These are phyloP conservation scores for Nematocida sp. DNA, from an alignment of 371 early-diverging fungal genomes.

Conservation along the genomic window DNA sequence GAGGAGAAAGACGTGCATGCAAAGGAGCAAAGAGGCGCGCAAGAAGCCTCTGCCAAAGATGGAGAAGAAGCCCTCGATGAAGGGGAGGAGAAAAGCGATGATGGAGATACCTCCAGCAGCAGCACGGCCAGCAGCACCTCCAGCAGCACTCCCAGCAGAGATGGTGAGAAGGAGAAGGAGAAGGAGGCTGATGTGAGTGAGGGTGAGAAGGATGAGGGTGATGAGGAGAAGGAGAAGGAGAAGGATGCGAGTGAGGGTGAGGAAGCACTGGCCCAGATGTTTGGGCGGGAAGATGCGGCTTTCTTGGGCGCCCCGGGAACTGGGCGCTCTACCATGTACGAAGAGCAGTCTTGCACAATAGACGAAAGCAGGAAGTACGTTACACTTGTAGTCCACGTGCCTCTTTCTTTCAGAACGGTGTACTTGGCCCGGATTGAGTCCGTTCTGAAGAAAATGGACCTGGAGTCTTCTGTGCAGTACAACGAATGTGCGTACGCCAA, in stretches of 20 bases:
- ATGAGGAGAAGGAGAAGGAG: background rate
- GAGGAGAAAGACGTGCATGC: constrained; percentile 13
- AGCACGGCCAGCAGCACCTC: background rate
- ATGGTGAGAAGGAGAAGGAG: background rate
- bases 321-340: constrained; percentile 72
- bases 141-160: background rate
- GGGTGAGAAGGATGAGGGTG: background rate
- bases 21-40: constrained; percentile 52
- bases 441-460: background rate
- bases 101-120: constrained; percentile 42
- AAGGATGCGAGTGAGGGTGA: too few relatives aligned
- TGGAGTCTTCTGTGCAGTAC: background rate
- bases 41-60: constrained; percentile 63
- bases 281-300: too few relatives aligned
- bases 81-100: constrained; percentile 57
- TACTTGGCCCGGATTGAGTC: constrained; percentile 23
- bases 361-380: background rate
- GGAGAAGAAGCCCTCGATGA: constrained; percentile 57
- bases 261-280: constrained; percentile 4
- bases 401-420: constrained; percentile 9
- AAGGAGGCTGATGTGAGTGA: background rate
- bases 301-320: too few relatives aligned
- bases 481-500: constrained; percentile 25
- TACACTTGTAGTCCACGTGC: background rate
- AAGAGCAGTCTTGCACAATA: constrained; percentile 66